Conservation (phyloP, 768 basidiomycete species). For the Amanita pallidorosea region DNA sequence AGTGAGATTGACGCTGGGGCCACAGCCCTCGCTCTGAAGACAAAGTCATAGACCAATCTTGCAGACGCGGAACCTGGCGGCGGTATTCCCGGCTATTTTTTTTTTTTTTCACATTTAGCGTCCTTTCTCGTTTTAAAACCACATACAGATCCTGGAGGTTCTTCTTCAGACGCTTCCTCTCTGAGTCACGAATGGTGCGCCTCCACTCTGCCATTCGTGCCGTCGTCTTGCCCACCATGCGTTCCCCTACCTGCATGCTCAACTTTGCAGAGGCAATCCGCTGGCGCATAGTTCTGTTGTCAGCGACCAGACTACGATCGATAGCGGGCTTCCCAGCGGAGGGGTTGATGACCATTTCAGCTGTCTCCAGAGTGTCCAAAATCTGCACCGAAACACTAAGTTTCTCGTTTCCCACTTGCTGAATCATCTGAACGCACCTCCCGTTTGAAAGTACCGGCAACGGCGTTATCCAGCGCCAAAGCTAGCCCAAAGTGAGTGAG, state of each 20-base stretch:
- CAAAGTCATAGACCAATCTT: slow-evolving; percentile 50
- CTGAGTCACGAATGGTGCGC: slow-evolving; percentile 53
- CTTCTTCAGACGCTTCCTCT: slow-evolving; percentile 64
- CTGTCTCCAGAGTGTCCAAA: slow-evolving; percentile 43
- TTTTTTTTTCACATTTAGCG: slow-evolving; percentile 2
- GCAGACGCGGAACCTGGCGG: slow-evolving; percentile 50
- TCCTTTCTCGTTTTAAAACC: background rate
- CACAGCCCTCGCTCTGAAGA: slow-evolving; percentile 78
- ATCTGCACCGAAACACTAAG: slow-evolving; percentile 26
- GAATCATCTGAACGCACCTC: slow-evolving; percentile 35
- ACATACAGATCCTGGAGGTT: slow-evolving; percentile 62
- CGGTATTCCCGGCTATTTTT: slow-evolving; percentile 62
- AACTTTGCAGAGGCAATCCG: slow-evolving; percentile 46
- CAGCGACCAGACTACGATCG: slow-evolving; percentile 40
- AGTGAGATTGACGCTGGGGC: slow-evolving; percentile 40
- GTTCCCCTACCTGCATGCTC: slow-evolving; percentile 54
- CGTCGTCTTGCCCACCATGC: slow-evolving; percentile 52
- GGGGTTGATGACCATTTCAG: slow-evolving; percentile 43
- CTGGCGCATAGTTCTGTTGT: slow-evolving; percentile 40
- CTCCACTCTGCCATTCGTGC: slow-evolving; percentile 64
- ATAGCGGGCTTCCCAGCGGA: slow-evolving; percentile 35
- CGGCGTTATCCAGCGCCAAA: slow-evolving; percentile 52
- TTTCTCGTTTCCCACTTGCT: background rate
- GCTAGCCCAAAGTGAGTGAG: slow-evolving; percentile 59
- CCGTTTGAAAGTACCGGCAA: slow-evolving; percentile 56